Base-by-base conservation (phyloP, 805 yeast species). In the Spathaspora gorwiae region DNA sequence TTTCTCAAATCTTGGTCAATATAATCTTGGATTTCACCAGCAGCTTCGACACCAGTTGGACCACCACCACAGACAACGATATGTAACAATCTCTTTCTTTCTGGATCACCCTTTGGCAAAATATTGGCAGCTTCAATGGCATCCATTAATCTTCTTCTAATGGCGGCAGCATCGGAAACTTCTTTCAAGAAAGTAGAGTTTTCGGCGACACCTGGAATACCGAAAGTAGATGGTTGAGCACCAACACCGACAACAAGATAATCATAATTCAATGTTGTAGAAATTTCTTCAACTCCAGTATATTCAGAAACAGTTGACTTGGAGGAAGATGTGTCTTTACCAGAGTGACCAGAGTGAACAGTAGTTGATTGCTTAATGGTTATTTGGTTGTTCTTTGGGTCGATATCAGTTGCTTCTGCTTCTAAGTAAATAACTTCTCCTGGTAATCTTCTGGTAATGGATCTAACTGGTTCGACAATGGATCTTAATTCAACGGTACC, bases 61-160 rank as follows among this genome's bases (percentile, higher is more conserved):
- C 98, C 98, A 69, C 97, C 98, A 60, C 98, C 98, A 55, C 94
- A 95, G 51, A 92, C 95, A 51, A 92, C 92, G 57, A 90, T 83
- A 51, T 84, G 85, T 63, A 90, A 78, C 57, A 92, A 77, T 65
- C 96, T 81, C 69, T 81, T 79, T 69, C 97, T 81, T 64, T 87
- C 95, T 15, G 83, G 82, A 54, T 81, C 87, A 44, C 73, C 83
- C 55, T 78, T 78, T 47, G 94, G 87, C 55, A 90, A 78, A 53
- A 84, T 73, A 55, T 86, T 81, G 37, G 97, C 96, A 51, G 89
- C 85, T 73, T 92, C 97, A 59, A 90, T 83, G 56, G 86, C 79
- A 63, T 87, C 88, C 84, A 90, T 87, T 51, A 90, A 76, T 55
- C 85, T 81, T 61, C 76, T 77, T 68, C 97, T 80, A 60, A 92